Evolutionary conservation across 257 asterid genomes (phyloP).

Genomic region (Dorcoceras hygrometricum): DNA sequence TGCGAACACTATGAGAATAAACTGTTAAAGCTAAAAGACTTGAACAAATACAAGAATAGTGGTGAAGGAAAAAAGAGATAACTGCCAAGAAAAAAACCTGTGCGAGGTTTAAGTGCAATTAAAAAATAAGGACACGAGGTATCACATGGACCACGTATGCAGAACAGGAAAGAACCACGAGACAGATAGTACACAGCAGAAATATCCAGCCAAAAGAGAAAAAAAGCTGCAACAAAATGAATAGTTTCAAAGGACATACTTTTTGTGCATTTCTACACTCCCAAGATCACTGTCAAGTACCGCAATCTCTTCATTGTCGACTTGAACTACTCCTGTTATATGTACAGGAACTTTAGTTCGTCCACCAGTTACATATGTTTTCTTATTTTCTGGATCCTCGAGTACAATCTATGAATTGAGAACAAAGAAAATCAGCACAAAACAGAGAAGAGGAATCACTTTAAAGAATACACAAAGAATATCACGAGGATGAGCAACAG

Average conservation of each 20-base stretch:
- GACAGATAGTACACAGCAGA: not conserved
- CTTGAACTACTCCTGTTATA: conserved; percentile 62
- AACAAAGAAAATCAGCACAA: conserved; percentile 23
- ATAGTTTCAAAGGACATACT: conserved; percentile 41
- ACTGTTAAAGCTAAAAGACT: no score
- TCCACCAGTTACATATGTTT: conserved; percentile 79
- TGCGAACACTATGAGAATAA: no score
- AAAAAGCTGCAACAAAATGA: conserved; percentile 13
- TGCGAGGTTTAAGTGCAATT: not conserved
- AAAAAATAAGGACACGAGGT: not conserved
- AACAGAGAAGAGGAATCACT: conserved; percentile 10
- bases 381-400: conserved; percentile 72
- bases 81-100: not conserved
- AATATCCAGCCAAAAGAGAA: conserved; percentile 8
- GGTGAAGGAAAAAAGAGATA: not conserved
- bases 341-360: conserved; percentile 68
- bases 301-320: conserved; percentile 67
- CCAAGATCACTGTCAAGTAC: conserved; percentile 83
- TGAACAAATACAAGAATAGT: not conserved
- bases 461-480: conserved; percentile 11
- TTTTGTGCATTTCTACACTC: conserved; percentile 64
- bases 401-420: conserved; percentile 52
- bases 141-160: not conserved
- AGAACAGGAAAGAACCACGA: not conserved
- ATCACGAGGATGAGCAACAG: conserved; percentile 17